A percentile compares a stretch with the other conserved stretches of the same genome.
phyloP scores from a whole-genome alignment of 371 early-diverging fungal species.

The Apophysomyces ossiformis region DNA sequence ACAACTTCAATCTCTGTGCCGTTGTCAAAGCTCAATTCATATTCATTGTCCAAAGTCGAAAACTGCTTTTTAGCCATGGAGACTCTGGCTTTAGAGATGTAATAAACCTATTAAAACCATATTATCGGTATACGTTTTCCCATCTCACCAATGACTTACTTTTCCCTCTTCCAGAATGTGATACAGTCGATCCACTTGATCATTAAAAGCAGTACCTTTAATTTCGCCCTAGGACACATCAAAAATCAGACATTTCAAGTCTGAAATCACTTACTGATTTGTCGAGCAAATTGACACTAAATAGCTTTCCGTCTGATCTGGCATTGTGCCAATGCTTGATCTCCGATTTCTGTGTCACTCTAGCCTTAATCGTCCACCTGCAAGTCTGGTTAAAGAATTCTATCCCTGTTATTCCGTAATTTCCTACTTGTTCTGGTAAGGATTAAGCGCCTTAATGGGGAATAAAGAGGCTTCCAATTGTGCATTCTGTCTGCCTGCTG shows the following conservation, averaged over 20 bases:
- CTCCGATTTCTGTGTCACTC: constrained; percentile 83
- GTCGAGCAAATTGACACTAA: constrained; percentile 88
- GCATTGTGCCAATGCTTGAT: constrained; percentile 84
- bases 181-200: constrained; percentile 76
- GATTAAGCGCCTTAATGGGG: constrained; percentile 69
- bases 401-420: not conserved
- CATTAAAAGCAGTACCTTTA: constrained; percentile 87
- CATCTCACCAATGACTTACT: constrained; percentile 29
- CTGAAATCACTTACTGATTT: constrained; percentile 60
- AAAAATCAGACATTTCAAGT: not conserved
- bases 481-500: constrained; percentile 64
- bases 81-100: constrained; percentile 82
- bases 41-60: constrained; percentile 83
- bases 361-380: constrained; percentile 92
- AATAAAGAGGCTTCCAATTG: constrained; percentile 43
- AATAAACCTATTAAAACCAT: constrained; percentile 62
- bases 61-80: constrained; percentile 89
- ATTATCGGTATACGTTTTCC: not conserved
- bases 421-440: constrained; percentile 75
- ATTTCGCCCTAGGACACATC: constrained; percentile 77
- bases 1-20: constrained; percentile 67
- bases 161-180: constrained; percentile 75
- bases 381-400: not conserved
- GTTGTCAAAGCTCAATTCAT: constrained; percentile 87
- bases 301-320: constrained; percentile 86